Evolutionary conservation across 2,329 filamentous ascomycete genomes (phyloP).

Genomic region (Apiospora koreana): DNA sequence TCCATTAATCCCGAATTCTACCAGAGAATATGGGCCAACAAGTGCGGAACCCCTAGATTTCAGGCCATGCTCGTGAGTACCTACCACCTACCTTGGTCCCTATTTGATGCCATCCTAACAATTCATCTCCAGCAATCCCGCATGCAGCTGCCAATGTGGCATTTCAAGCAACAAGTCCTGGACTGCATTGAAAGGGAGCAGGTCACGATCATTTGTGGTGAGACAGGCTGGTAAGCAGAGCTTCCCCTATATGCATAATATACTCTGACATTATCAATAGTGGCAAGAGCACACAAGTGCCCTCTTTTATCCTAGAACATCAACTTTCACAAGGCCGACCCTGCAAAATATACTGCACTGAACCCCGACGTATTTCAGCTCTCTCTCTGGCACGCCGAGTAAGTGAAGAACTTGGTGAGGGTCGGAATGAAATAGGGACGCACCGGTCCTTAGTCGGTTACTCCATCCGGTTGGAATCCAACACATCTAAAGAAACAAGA

Average conservation of each 20-base stretch:
- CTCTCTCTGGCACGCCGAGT: conserved; percentile 92
- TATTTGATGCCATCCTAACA: conserved; percentile 14
- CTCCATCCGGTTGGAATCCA: conserved; percentile 89
- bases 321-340: conserved; percentile 76
- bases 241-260: neutral
- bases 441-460: conserved; percentile 85
- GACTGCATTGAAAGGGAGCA: conserved; percentile 76
- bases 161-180: conserved; percentile 77
- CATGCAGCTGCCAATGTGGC: conserved; percentile 86
- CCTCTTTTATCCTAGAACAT: conserved; percentile 88
- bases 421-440: conserved; percentile 78
- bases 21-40: conserved; percentile 61
- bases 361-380: conserved; percentile 92
- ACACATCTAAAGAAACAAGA: conserved; percentile 77
- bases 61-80: conserved; percentile 75
- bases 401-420: conserved; percentile 91
- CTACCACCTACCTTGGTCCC: neutral
- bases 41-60: conserved; percentile 61
- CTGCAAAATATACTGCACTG: conserved; percentile 94
- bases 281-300: conserved; percentile 97
- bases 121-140: conserved; percentile 52
- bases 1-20: conserved; percentile 49
- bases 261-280: conserved; percentile 35
- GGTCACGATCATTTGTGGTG: conserved; percentile 91
- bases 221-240: conserved; percentile 74